Conservation (phyloP, 1,284 basidiomycete genomes). For the Earliella scabrosa region DNA sequence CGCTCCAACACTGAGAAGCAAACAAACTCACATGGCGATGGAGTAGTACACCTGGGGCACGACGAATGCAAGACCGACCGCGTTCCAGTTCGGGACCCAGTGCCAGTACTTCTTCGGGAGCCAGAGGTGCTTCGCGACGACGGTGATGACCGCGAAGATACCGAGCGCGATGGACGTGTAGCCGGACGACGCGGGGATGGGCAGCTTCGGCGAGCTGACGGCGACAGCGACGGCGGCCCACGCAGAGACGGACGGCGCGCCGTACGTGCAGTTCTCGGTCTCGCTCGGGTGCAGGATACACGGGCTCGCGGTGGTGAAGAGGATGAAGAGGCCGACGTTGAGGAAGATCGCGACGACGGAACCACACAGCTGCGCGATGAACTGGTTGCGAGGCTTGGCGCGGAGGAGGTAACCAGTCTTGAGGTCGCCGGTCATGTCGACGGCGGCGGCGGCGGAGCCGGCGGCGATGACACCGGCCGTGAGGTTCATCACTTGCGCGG, state of each 20-base stretch:
- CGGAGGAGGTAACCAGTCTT: constrained; percentile 75
- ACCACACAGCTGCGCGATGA: constrained; percentile 63
- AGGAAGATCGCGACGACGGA: constrained; percentile 63
- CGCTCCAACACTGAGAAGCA: too few species aligned
- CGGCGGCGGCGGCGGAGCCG: constrained; percentile 61
- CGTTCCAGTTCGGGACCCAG: constrained; percentile 71
- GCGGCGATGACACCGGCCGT: constrained; percentile 63
- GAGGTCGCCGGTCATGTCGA: constrained; percentile 76
- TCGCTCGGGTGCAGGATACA: constrained; percentile 53
- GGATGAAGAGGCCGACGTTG: constrained; percentile 59
- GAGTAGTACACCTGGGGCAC: constrained; percentile 35
- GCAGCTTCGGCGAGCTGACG: constrained; percentile 50
- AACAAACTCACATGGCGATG: constrained; percentile 53
- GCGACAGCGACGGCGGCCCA: constrained; percentile 69
- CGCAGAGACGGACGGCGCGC: constrained; percentile 61
- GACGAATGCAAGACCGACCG: constrained; percentile 50
- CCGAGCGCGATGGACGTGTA: constrained; percentile 65
- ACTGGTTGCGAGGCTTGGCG: constrained; percentile 69
- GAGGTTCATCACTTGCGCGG: constrained; percentile 60
- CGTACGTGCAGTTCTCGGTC: constrained; percentile 52
- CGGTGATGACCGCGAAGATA: constrained; percentile 48
- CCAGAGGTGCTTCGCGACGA: constrained; percentile 54
- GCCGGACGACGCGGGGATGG: constrained; percentile 62
- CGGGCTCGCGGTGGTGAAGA: constrained; percentile 68
- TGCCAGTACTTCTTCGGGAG: constrained; percentile 58